A percentile compares a stretch with the other conserved stretches of the same genome.
Evolutionary conservation across 768 basidiomycete species (phyloP).

Genomic region (Omphalotus guepiniiformis): DNA sequence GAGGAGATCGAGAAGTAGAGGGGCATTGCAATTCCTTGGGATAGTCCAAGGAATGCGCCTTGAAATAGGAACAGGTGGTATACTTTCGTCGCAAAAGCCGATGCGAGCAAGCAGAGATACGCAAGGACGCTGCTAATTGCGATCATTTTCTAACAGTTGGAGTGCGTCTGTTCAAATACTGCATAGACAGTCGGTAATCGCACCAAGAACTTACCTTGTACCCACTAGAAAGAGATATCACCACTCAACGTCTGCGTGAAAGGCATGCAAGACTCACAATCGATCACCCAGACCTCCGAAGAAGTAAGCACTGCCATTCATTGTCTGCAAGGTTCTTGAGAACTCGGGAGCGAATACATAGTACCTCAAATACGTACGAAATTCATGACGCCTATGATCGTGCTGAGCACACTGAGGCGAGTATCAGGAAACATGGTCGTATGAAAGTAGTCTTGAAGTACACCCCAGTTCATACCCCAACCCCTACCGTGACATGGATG

Average conservation of each 20-base stretch:
- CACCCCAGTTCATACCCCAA: conserved; percentile 25
- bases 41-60: conserved; percentile 17
- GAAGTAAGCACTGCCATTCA: conserved; percentile 22
- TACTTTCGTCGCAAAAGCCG: conserved; percentile 25
- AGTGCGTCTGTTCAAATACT: too few species aligned
- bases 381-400: background rate
- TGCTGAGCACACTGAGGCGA: background rate
- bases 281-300: conserved; percentile 29
- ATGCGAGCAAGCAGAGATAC: conserved; percentile 23
- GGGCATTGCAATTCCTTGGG: conserved; percentile 20
- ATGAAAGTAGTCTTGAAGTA: conserved; percentile 28
- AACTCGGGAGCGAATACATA: background rate
- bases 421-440: conserved; percentile 14
- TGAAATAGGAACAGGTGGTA: conserved; percentile 29
- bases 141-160: conserved; percentile 24
- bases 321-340: conserved; percentile 14
- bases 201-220: conserved; percentile 1
- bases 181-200: too few species aligned
- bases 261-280: conserved; percentile 18
- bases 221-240: conserved; percentile 9
- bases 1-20: conserved; percentile 28
- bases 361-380: background rate
- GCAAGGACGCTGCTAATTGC: conserved; percentile 23
- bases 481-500: conserved; percentile 9
- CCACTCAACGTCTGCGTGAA: background rate